These are phyloP conservation scores for Hypholoma sublateritium DNA, from an alignment of 768 basidiomycete genomes.

Conservation along the genomic window DNA sequence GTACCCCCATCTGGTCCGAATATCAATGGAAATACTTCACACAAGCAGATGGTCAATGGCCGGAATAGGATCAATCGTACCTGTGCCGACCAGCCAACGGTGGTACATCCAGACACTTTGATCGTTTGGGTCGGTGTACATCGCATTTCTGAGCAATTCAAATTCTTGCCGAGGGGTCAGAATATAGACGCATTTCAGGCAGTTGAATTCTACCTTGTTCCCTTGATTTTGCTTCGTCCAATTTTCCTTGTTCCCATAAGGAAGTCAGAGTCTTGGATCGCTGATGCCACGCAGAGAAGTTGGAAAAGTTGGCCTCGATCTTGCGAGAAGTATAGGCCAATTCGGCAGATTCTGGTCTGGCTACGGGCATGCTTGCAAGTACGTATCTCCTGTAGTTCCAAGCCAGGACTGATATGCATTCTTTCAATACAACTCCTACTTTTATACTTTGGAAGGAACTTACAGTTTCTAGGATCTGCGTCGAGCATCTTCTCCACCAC, in stretches of 20 bases:
- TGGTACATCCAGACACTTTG: slow-evolving; percentile 99
- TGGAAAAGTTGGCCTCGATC: slow-evolving; percentile 93
- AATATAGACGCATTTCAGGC: neutral
- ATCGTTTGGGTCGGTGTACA: slow-evolving; percentile 96
- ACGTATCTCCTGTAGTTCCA: slow-evolving; percentile 95
- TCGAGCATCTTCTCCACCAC: slow-evolving; percentile 93
- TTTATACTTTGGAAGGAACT: slow-evolving; percentile 23
- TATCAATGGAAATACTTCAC: neutral
- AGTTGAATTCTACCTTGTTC: slow-evolving; percentile 60
- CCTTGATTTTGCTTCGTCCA: slow-evolving; percentile 53
- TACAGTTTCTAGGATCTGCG: slow-evolving; percentile 91
- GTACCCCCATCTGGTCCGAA: slow-evolving; percentile 52
- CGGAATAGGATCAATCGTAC: slow-evolving; percentile 35
- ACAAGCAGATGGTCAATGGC: no score
- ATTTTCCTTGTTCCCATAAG: slow-evolving; percentile 60
- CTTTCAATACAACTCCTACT: neutral
- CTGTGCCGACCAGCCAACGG: slow-evolving; percentile 89
- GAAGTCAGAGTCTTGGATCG: slow-evolving; percentile 76
- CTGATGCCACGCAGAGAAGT: slow-evolving; percentile 99
- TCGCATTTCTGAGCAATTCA: slow-evolving; percentile 86
- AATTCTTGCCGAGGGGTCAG: slow-evolving; percentile 59
- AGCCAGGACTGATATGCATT: slow-evolving; percentile 66
- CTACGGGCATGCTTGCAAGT: slow-evolving; percentile 64
- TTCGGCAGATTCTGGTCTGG: slow-evolving; percentile 61
- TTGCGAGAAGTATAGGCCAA: slow-evolving; percentile 85